A percentile compares a stretch with the other conserved stretches of the same genome.
phyloP scores from a whole-genome alignment of 805 yeast genomes.

The Wickerhamomyces ciferrii region DNA sequence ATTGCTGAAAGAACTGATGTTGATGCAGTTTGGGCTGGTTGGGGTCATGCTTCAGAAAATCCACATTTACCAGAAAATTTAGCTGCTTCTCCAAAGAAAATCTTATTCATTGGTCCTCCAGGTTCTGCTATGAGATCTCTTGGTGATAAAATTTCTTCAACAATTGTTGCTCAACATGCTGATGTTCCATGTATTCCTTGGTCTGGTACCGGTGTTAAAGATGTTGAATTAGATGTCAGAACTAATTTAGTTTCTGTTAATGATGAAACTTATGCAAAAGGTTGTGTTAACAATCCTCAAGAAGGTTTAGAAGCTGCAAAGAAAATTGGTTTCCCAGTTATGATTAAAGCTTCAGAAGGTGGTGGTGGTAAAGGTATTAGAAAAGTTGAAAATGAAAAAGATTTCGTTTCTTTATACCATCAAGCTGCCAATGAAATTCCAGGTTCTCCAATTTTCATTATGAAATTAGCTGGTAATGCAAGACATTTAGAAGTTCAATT shows the following conservation, averaged over 20 bases:
- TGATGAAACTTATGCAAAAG: conserved; percentile 77
- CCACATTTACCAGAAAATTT: conserved; percentile 90
- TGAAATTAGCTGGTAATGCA: conserved; percentile 96
- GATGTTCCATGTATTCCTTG: conserved; percentile 98
- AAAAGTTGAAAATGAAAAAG: conserved; percentile 82
- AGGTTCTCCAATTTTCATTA: conserved; percentile 96
- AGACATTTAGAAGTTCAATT: conserved; percentile 98
- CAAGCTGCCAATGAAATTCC: conserved; percentile 98
- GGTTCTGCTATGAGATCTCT: conserved; percentile 99
- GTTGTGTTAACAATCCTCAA: conserved; percentile 82
- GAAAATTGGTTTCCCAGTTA: conserved; percentile 93
- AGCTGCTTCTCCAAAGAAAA: conserved; percentile 87
- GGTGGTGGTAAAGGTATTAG: conserved; percentile 99
- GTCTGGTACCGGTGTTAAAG: conserved; percentile 97
- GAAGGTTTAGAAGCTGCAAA: conserved; percentile 86
- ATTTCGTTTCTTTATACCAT: conserved; percentile 69
- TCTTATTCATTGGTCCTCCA: conserved; percentile 97
- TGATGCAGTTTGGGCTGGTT: conserved; percentile 99
- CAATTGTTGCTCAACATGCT: conserved; percentile 99
- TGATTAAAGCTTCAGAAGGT: conserved; percentile 99
- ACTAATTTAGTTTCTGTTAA: conserved; percentile 86
- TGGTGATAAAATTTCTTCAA: conserved; percentile 97
- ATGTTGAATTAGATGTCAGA: conserved; percentile 61
- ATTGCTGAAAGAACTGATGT: conserved; percentile 94
- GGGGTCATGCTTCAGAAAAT: conserved; percentile 99